These are phyloP conservation scores for Laburnicola sp. DNA, from an alignment of 2,329 filamentous ascomycete genomes.

Conservation along the genomic window DNA sequence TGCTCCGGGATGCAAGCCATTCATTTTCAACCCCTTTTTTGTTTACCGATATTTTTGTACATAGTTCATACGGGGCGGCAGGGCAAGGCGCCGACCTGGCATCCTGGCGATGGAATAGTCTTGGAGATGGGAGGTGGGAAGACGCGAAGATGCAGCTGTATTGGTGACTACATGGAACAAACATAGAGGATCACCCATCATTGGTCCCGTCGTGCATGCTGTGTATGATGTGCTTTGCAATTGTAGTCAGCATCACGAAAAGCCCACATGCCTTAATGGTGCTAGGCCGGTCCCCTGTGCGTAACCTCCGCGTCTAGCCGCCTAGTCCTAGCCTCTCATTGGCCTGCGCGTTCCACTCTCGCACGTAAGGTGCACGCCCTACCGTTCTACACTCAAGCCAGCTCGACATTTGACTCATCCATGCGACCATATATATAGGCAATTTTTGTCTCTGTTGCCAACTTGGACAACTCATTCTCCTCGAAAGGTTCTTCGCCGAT, in stretches of 20 bases:
- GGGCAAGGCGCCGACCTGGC: background rate
- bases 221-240: too few species aligned
- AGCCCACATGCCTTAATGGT: background rate
- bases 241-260: background rate
- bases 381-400: too few species aligned
- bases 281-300: background rate
- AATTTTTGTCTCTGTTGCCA: background rate
- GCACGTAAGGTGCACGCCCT: too few species aligned
- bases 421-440: background rate
- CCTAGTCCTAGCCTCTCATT: background rate
- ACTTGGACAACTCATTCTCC: background rate
- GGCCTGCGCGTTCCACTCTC: background rate
- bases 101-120: slow-evolving; percentile 6
- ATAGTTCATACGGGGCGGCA: slow-evolving; percentile 18
- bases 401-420: background rate
- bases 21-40: slow-evolving; percentile 8
- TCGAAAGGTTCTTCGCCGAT: too few species aligned
- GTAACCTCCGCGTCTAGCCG: background rate
- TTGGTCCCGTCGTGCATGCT: background rate
- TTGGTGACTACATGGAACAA: too few species aligned
- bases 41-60: slow-evolving; percentile 18
- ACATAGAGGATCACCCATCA: background rate
- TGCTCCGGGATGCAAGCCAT: background rate
- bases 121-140: background rate
- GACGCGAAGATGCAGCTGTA: too few species aligned